These are phyloP conservation scores for Epichloe coenophiala DNA, from an alignment of 2,329 filamentous ascomycete genomes.

Conservation along the genomic window DNA sequence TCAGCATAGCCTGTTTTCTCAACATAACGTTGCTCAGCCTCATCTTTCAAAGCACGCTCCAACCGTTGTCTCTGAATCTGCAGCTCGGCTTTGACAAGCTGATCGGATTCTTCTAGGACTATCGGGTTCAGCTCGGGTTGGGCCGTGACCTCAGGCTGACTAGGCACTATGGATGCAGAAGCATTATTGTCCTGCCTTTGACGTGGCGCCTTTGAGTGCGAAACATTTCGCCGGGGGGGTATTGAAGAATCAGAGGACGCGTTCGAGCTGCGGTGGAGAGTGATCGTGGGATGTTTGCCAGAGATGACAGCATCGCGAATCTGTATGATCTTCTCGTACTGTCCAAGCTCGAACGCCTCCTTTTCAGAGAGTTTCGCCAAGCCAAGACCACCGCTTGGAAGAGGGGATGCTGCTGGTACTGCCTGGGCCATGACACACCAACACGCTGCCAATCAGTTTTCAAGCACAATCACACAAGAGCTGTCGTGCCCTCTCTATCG, in stretches of 20 bases:
- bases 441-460: not conserved
- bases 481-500: not conserved
- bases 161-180: not conserved
- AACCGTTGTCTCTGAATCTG: conserved; percentile 68
- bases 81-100: conserved; percentile 69
- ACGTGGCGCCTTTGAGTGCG: not conserved
- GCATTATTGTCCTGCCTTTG: not conserved
- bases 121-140: conserved; percentile 67
- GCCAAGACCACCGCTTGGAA: not conserved
- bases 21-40: conserved; percentile 50
- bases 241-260: conserved; percentile 9
- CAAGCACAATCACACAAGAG: not conserved
- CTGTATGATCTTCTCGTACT: conserved; percentile 69
- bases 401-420: not conserved
- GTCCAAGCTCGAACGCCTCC: conserved; percentile 43
- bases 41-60: conserved; percentile 64
- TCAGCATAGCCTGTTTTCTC: conserved; percentile 34
- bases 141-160: conserved; percentile 28
- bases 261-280: conserved; percentile 32
- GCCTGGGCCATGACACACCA: conserved; percentile 1
- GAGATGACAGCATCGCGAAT: conserved; percentile 72
- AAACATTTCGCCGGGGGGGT: not conserved
- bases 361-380: conserved; percentile 23
- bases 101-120: conserved; percentile 73
- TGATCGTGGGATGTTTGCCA: conserved; percentile 56